phyloP scores from a whole-genome alignment of 2,329 filamentous ascomycete species.

The Nemania sp. region DNA sequence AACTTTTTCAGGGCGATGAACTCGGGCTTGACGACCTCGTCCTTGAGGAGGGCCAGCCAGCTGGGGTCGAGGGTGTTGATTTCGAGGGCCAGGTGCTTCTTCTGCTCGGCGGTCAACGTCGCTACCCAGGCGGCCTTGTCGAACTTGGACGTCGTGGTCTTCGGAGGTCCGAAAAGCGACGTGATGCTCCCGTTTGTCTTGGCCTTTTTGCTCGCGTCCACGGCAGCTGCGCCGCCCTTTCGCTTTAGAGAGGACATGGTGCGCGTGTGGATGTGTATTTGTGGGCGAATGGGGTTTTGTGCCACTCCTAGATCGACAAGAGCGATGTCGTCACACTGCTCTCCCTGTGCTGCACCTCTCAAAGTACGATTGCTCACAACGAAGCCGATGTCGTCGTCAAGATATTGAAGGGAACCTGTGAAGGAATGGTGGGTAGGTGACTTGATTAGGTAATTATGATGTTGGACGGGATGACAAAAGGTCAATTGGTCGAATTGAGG shows the following conservation, averaged over 20 bases:
- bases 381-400: slow-evolving; percentile 12
- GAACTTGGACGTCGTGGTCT: slow-evolving; percentile 63
- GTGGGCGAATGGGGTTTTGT: not conserved
- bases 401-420: slow-evolving; percentile 1
- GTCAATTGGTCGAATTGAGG: not conserved
- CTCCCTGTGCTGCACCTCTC: not conserved
- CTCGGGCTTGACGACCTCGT: slow-evolving; percentile 76
- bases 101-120: slow-evolving; percentile 79
- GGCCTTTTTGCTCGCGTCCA: slow-evolving; percentile 72
- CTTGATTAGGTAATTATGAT: not conserved
- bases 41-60: slow-evolving; percentile 88
- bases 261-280: slow-evolving; percentile 5
- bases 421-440: not conserved
- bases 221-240: slow-evolving; percentile 57
- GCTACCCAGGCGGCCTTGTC: slow-evolving; percentile 91
- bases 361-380: not conserved
- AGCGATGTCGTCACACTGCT: slow-evolving; percentile 4
- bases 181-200: slow-evolving; percentile 80
- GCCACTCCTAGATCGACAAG: not conserved
- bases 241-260: slow-evolving; percentile 67
- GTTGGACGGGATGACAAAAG: not conserved
- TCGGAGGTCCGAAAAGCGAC: slow-evolving; percentile 82
- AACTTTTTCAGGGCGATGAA: slow-evolving; percentile 91
- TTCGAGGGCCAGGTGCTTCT: slow-evolving; percentile 80
- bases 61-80: slow-evolving; percentile 90